Percentiles rank a stretch among this genome's conserved stretches.
These are phyloP conservation scores for Aspergillus asperescens DNA, from an alignment of 495 filamentous ascomycete species.

Conservation along the genomic window DNA sequence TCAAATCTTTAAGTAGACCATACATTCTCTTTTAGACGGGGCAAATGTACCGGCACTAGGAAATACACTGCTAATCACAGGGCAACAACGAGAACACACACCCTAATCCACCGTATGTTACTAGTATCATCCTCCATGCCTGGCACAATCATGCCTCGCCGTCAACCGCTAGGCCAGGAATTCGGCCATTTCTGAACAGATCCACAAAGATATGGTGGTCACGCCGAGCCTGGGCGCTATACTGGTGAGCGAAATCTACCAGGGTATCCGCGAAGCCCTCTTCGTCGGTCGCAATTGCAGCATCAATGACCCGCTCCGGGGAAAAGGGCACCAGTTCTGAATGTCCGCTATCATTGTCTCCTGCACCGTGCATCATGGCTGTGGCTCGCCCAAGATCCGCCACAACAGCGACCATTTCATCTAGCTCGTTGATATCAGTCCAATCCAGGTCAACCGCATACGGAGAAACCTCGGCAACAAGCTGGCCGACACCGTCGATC, in stretches of 20 bases:
- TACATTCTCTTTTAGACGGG: neutral
- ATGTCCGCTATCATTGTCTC: slow-evolving; percentile 9
- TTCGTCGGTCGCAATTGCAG: slow-evolving; percentile 1
- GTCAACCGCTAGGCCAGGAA: slow-evolving; percentile 9
- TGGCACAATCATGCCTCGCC: neutral
- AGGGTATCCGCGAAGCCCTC: slow-evolving; percentile 3
- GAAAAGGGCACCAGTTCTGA: slow-evolving; percentile 12
- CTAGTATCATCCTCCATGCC: too few species aligned
- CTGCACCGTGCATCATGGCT: slow-evolving; percentile 18
- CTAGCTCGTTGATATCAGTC: slow-evolving; percentile 15
- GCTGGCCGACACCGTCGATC: slow-evolving; percentile 17
- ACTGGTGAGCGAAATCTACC: slow-evolving; percentile 15
- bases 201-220: slow-evolving; percentile 20
- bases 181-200: slow-evolving; percentile 15
- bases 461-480: slow-evolving; percentile 16
- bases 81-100: too few species aligned
- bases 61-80: too few species aligned
- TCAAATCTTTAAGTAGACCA: neutral
- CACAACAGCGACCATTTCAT: slow-evolving; percentile 10
- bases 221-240: slow-evolving; percentile 8
- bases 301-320: slow-evolving; percentile 9
- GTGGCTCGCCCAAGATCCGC: slow-evolving; percentile 14
- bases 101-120: too few species aligned
- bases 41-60: too few species aligned
- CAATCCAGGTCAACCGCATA: slow-evolving; percentile 18